phyloP scores from a whole-genome alignment of 179 eudicot genomes.

The Spinacia oleracea region DNA sequence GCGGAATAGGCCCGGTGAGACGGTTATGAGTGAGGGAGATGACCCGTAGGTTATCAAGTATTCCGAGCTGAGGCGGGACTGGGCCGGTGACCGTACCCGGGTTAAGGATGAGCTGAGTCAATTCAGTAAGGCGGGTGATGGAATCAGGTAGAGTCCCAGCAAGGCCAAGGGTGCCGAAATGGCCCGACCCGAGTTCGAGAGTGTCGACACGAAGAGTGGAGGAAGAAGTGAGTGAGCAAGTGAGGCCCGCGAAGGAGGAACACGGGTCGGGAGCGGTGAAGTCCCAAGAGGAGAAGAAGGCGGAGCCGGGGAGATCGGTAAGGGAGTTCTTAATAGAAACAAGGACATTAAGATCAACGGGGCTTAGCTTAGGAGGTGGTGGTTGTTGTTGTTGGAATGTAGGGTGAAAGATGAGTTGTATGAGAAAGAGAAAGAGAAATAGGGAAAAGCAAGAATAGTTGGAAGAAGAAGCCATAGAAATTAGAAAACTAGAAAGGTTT shows the following conservation, averaged over 20 bases:
- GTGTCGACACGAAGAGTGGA: slow-evolving; percentile 35
- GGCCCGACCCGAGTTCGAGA: slow-evolving; percentile 55
- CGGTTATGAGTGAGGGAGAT: slow-evolving; percentile 58
- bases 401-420: background rate
- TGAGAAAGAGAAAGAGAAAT: background rate
- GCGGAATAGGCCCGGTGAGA: slow-evolving; percentile 52
- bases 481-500: background rate
- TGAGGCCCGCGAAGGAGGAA: slow-evolving; percentile 51
- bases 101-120: slow-evolving; percentile 65
- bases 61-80: slow-evolving; percentile 47
- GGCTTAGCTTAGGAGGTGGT: slow-evolving; percentile 17
- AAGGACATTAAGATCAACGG: slow-evolving; percentile 41
- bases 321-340: slow-evolving; percentile 40
- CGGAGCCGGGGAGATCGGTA: slow-evolving; percentile 40
- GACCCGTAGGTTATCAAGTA: slow-evolving; percentile 40
- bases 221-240: slow-evolving; percentile 42
- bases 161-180: slow-evolving; percentile 52
- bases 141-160: slow-evolving; percentile 55
- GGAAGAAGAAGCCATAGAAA: background rate
- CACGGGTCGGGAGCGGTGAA: slow-evolving; percentile 50
- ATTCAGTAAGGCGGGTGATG: slow-evolving; percentile 39
- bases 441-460: no score
- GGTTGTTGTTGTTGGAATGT: background rate
- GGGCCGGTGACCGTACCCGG: slow-evolving; percentile 68
- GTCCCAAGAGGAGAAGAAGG: slow-evolving; percentile 69